A percentile compares a stretch with the other conserved stretches of the same genome.
Evolutionary conservation across 1,139 yeast genomes (phyloP).

Genomic region (Candida sanyaensis): DNA sequence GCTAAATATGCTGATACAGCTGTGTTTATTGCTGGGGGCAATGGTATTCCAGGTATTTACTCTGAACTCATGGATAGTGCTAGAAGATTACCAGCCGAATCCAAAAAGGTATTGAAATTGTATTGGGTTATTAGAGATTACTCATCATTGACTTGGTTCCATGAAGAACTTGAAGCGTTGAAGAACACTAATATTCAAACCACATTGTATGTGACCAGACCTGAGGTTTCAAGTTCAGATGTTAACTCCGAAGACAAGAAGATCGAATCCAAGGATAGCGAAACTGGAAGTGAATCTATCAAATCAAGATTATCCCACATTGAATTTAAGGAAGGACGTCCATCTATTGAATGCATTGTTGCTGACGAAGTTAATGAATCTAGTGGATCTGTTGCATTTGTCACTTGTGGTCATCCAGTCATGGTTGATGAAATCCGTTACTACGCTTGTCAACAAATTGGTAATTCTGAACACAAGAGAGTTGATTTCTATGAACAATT

Average conservation of each 20-base stretch:
- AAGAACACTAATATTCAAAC: constrained; percentile 31
- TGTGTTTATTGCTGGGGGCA: constrained; percentile 47
- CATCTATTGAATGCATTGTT: constrained; percentile 25
- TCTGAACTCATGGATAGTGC: constrained; percentile 36
- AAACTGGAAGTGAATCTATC: constrained; percentile 19
- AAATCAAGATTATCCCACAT: constrained; percentile 22
- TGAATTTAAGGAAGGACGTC: constrained; percentile 31
- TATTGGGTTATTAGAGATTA: constrained; percentile 55
- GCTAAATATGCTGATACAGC: constrained; percentile 32
- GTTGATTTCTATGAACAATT: constrained; percentile 11
- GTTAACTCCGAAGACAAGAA: neutral
- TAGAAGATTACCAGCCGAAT: constrained; percentile 42
- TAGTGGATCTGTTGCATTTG: constrained; percentile 42
- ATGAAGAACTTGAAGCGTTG: constrained; percentile 45
- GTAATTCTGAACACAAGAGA: constrained; percentile 18
- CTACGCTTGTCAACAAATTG: constrained; percentile 27
- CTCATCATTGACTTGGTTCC: constrained; percentile 50
- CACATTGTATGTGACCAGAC: constrained; percentile 48
- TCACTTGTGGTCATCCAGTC: constrained; percentile 49
- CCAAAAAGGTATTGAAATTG: constrained; percentile 44
- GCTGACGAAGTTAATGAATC: constrained; percentile 30
- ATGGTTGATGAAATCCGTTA: constrained; percentile 51
- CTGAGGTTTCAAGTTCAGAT: constrained; percentile 14
- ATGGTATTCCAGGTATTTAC: constrained; percentile 46
- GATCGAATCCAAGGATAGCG: constrained; percentile 4